Conservation (phyloP, 768 basidiomycete genomes). For the Steccherinum ochraceum region DNA sequence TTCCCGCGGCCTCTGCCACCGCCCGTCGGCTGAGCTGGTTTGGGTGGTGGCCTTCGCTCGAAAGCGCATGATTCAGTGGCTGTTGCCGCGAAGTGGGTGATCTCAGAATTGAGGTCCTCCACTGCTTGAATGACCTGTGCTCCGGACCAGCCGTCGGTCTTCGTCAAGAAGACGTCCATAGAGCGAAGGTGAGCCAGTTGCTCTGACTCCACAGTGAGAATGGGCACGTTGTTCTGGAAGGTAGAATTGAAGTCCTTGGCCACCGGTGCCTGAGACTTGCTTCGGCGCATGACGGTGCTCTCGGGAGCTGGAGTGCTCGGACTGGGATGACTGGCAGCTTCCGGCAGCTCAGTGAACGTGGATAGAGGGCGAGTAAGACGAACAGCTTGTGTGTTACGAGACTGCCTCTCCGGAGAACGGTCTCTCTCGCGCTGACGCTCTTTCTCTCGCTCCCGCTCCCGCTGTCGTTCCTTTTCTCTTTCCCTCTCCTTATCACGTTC, state of each 20-base stretch:
- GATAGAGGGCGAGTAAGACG: neutral
- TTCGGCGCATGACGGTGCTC: neutral
- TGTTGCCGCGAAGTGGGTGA: constrained; percentile 72
- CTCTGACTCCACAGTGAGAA: constrained; percentile 35
- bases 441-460: neutral
- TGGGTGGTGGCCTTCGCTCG: constrained; percentile 22
- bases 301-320: neutral
- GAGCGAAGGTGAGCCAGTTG: constrained; percentile 51
- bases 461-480: neutral
- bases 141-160: constrained; percentile 70
- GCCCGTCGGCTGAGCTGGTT: neutral
- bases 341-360: neutral
- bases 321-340: neutral
- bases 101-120: constrained; percentile 74
- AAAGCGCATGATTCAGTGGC: constrained; percentile 54
- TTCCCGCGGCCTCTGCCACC: constrained; percentile 4
- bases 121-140: constrained; percentile 74
- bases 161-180: constrained; percentile 64
- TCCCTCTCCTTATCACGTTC: neutral
- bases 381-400: neutral
- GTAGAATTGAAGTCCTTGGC: constrained; percentile 8
- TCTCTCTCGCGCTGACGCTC: neutral
- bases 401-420: neutral
- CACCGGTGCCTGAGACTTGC: neutral
- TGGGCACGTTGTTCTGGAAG: constrained; percentile 15